These are phyloP conservation scores for Hyphodiscus hymeniophilus DNA, from an alignment of 495 filamentous ascomycete genomes.

Conservation along the genomic window DNA sequence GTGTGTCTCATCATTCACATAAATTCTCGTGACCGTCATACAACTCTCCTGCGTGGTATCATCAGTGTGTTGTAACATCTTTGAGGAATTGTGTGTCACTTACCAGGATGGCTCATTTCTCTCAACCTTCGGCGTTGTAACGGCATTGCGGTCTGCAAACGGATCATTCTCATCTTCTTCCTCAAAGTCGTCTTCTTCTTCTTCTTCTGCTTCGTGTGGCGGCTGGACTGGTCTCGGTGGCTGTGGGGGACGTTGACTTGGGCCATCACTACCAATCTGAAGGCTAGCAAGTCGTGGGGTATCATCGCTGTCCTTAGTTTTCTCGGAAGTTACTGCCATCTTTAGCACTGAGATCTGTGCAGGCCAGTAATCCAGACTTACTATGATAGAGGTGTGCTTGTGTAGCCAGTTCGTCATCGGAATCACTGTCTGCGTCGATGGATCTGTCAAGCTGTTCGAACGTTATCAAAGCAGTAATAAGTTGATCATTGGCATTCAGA, in stretches of 20 bases:
- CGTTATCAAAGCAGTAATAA: slow-evolving; percentile 87
- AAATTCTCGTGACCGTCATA: no score
- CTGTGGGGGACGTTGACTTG: slow-evolving; percentile 35
- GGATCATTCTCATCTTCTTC: slow-evolving; percentile 64
- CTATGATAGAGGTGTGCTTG: slow-evolving; percentile 47
- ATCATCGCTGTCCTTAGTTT: slow-evolving; percentile 35
- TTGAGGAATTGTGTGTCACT: background rate
- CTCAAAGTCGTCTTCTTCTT: slow-evolving; percentile 37
- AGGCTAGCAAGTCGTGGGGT: slow-evolving; percentile 29
- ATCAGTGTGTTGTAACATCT: no score
- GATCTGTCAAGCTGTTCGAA: slow-evolving; percentile 94
- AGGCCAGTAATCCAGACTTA: slow-evolving; percentile 17
- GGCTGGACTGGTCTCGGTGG: slow-evolving; percentile 26
- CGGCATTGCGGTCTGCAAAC: slow-evolving; percentile 50
- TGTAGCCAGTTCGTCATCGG: slow-evolving; percentile 58
- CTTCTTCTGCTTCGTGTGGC: slow-evolving; percentile 32
- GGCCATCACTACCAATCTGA: slow-evolving; percentile 7
- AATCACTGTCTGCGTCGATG: slow-evolving; percentile 93
- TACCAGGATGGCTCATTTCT: slow-evolving; percentile 17
- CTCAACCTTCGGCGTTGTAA: slow-evolving; percentile 18
- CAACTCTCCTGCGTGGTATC: no score
- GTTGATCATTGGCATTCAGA: slow-evolving; percentile 74
- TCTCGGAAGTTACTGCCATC: slow-evolving; percentile 38
- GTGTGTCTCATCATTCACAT: no score
- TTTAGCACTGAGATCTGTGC: slow-evolving; percentile 11